Conservation (phyloP, 345 rosid genomes). For the Zanthoxylum bungeanum region DNA sequence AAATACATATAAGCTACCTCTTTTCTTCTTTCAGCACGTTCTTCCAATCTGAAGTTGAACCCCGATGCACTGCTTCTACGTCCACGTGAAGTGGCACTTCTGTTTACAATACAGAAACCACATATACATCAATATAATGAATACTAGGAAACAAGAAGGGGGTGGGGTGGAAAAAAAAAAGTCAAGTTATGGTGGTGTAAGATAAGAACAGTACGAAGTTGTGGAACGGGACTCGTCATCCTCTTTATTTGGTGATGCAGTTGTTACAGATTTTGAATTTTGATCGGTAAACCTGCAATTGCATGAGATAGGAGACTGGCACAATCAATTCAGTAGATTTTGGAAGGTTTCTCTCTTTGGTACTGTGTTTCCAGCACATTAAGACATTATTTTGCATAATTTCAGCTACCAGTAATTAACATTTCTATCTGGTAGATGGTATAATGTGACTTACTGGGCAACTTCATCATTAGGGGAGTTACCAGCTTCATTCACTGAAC, state of each 20-base stretch:
- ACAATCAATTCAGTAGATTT: neutral
- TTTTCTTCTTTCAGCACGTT: conserved; percentile 91
- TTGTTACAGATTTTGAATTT: conserved; percentile 38
- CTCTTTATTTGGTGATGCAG: conserved; percentile 47
- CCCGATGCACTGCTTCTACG: conserved; percentile 63
- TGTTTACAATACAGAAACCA: conserved; percentile 21
- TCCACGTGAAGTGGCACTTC: conserved; percentile 57
- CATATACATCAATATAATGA: neutral
- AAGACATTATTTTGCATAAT: conserved; percentile 4
- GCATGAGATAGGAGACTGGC: neutral
- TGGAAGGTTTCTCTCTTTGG: neutral
- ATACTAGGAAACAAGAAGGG: neutral
- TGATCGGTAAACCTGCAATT: conserved; percentile 50
- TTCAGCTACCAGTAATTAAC: neutral
- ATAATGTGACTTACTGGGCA: conserved; percentile 45
- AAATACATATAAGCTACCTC: conserved; percentile 49
- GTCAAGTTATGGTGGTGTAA: conserved; percentile 4
- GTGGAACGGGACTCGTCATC: conserved; percentile 80
- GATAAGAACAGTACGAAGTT: conserved; percentile 58
- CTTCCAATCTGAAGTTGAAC: conserved; percentile 85
- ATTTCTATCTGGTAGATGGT: neutral
- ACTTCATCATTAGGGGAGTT: conserved; percentile 25
- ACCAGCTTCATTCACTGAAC: conserved; percentile 33
- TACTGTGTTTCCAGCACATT: neutral
- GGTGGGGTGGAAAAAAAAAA: too few species aligned